Base-by-base conservation (phyloP, 2,329 filamentous ascomycete species). In the Ophidiomyces ophidiicola region DNA sequence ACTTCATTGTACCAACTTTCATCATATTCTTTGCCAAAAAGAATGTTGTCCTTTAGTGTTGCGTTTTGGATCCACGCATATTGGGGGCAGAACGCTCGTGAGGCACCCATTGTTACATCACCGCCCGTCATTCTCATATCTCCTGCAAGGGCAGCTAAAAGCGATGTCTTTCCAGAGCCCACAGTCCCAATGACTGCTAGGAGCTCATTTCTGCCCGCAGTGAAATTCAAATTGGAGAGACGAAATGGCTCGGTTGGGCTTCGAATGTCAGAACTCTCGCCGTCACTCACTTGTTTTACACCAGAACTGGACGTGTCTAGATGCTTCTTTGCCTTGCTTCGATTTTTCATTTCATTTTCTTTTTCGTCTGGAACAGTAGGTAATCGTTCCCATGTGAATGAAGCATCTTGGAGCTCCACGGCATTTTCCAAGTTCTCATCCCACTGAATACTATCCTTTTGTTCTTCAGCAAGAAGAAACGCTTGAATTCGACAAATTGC, bases 31-130 rank as follows among this genome's bases (percentile, higher is more conserved):
- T 85, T 88, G 7, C 88, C 88, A 53, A 96, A 96, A 0, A 85
- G 62, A 43, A 98, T 93, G 53, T 98, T 98, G 23, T 94, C 76
- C 45, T 76, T 78, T 3, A 96, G 73, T 0, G 80, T 83, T 0
- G 85, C 72, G 53, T 96, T 96, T 55, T 96, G 88, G 34, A 98
- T 94, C 90, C 90, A 98, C 0, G 90, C 84, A 54, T 94, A 94
- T 56, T 98, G 88, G 0, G 88, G 88, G 48, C 90, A 96, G 52
- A 94, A 94, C 0, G 88, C 84, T 45, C 87, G 71, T 2, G 77
- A 79, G 0, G 84, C 84, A 28, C 87, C 83, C 49, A 90, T 72
- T 0, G 75, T 71, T 4, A 92, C 72, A 25, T 80, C 71, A 7
- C 86, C 86, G 3, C 63, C 65, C 0, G 82, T 92, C 57, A 80